Evolutionary conservation across 73 alveolate genomes (phyloP).

Genomic region (Loxodes magnus): DNA sequence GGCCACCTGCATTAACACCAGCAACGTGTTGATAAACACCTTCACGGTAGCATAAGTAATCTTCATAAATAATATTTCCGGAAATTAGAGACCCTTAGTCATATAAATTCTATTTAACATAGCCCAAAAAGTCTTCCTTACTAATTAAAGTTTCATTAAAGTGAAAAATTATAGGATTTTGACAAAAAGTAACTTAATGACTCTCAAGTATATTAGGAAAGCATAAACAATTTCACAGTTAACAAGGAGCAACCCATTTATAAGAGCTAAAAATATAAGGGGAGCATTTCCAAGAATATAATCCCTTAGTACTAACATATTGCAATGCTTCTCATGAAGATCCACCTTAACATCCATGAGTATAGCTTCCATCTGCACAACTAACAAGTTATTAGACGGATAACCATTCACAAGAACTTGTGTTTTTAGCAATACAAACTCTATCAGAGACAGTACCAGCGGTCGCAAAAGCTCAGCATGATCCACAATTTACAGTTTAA

Average conservation of each 20-base stretch:
- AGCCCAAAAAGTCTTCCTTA: too few species aligned
- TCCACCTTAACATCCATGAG: constrained; percentile 83
- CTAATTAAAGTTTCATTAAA: too few species aligned
- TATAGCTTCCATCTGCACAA: constrained; percentile 50
- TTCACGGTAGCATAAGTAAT: constrained; percentile 59
- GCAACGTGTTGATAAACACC: constrained; percentile 67
- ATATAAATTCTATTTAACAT: constrained; percentile 7
- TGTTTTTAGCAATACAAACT: constrained; percentile 61
- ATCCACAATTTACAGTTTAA: constrained; percentile 86
- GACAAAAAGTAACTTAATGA: too few species aligned
- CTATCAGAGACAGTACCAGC: constrained; percentile 92
- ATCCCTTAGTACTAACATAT: constrained; percentile 29
- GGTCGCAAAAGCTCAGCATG: constrained; percentile 98
- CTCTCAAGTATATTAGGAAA: too few species aligned
- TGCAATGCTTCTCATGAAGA: constrained; percentile 43
- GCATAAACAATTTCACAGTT: too few species aligned
- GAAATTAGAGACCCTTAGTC: too few species aligned
- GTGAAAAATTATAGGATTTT: too few species aligned
- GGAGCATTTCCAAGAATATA: constrained; percentile 25
- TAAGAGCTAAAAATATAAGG: constrained; percentile 36
- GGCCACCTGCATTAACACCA: constrained; percentile 64
- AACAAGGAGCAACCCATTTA: constrained; percentile 30
- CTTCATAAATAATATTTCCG: constrained; percentile 71
- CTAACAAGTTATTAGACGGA: constrained; percentile 60
- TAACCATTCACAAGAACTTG: constrained; percentile 30